Conservation (phyloP, 2,329 filamentous ascomycete genomes). For the Harringtonia lauricola region DNA sequence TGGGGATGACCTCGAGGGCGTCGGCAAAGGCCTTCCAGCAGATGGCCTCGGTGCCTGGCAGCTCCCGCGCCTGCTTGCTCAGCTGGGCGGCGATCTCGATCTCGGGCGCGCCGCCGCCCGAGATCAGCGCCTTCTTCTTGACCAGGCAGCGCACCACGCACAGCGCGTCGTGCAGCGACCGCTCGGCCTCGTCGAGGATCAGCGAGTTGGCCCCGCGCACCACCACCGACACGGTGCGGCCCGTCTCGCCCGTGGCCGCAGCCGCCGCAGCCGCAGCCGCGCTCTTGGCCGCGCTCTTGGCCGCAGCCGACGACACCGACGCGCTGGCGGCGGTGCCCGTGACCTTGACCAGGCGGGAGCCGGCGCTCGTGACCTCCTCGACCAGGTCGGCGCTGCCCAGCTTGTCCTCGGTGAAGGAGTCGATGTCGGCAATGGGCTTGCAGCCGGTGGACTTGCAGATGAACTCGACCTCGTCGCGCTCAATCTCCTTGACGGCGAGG, state of each 20-base stretch:
- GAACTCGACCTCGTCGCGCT: constrained; percentile 97
- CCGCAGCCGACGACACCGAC: background rate
- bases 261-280: background rate
- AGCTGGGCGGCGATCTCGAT: constrained; percentile 90
- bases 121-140: constrained; percentile 99
- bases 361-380: constrained; percentile 80
- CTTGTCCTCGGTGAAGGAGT: constrained; percentile 98
- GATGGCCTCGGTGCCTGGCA: constrained; percentile 88
- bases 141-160: constrained; percentile 95
- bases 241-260: constrained; percentile 36
- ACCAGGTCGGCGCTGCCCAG: constrained; percentile 87
- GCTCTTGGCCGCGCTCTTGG: background rate
- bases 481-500: constrained; percentile 91
- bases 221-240: constrained; percentile 88
- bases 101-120: constrained; percentile 90
- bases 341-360: constrained; percentile 88
- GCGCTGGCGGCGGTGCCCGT: constrained; percentile 54
- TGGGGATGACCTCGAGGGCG: constrained; percentile 93
- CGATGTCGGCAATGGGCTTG: constrained; percentile 97
- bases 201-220: constrained; percentile 88
- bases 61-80: constrained; percentile 66
- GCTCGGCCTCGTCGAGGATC: constrained; percentile 94
- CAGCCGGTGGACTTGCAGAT: constrained; percentile 98
- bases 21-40: constrained; percentile 99
- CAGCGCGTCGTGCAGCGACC: constrained; percentile 90